phyloP scores from a whole-genome alignment of 176 grass and related monocot species.

The Paspalum notatum region DNA sequence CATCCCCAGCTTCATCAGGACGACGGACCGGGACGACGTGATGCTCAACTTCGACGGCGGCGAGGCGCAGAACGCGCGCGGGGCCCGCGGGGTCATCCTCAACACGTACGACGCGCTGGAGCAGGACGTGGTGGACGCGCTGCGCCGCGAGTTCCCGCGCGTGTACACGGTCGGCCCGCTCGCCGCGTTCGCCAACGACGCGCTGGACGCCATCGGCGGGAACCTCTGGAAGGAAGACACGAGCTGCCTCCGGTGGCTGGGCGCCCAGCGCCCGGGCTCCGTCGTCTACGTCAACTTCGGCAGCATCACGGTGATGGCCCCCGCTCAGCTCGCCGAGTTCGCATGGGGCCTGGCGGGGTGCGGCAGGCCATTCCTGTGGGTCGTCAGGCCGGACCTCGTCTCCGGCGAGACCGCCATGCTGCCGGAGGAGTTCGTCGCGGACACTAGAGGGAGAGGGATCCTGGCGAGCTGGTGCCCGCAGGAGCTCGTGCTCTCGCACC shows the following conservation, averaged over 20 bases:
- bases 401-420: slow-evolving; percentile 54
- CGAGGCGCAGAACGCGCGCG: slow-evolving; percentile 54
- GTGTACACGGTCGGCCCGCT: slow-evolving; percentile 64
- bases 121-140: slow-evolving; percentile 47
- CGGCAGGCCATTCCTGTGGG: slow-evolving; percentile 61
- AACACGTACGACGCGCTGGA: slow-evolving; percentile 75
- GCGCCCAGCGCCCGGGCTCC: slow-evolving; percentile 28
- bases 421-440: slow-evolving; percentile 43
- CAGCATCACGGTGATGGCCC: slow-evolving; percentile 48
- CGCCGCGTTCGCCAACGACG: slow-evolving; percentile 26
- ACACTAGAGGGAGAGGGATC: slow-evolving; percentile 45
- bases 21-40: slow-evolving; percentile 54
- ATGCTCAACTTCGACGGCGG: slow-evolving; percentile 59
- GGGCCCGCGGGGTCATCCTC: slow-evolving; percentile 63
- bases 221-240: slow-evolving; percentile 78
- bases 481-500: slow-evolving; percentile 57
- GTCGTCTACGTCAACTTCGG: slow-evolving; percentile 76
- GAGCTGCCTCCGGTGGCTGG: slow-evolving; percentile 58
- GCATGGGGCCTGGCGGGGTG: slow-evolving; percentile 63
- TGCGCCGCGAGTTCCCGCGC: slow-evolving; percentile 48
- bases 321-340: slow-evolving; percentile 47
- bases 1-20: slow-evolving; percentile 71
- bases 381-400: slow-evolving; percentile 66
- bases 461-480: slow-evolving; percentile 73
- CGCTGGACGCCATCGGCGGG: slow-evolving; percentile 39